Base-by-base conservation (phyloP, 2,329 filamentous ascomycete species). In the Pestalotiopsis sp. region DNA sequence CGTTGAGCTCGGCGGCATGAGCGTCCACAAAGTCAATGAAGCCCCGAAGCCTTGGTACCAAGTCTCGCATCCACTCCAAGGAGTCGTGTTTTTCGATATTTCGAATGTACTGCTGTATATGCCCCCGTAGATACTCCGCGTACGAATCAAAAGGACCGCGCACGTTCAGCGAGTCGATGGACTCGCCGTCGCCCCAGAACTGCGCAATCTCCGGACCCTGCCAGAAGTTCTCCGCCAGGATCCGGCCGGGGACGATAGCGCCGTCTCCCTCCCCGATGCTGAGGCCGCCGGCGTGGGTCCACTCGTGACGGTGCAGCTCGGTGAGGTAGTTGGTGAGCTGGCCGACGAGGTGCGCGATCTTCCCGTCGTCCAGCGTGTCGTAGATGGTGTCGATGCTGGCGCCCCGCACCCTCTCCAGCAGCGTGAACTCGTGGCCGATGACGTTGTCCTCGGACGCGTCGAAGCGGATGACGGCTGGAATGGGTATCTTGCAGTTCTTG, bases 171-270 rank as follows among this genome's bases (percentile, higher is more conserved):
- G 64, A 63, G 66, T 66, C 27, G 20, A 66, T 23, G 13, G 63
- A 31, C n/a, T 56, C 63, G 12, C n/a, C 27, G 25, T 20, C 31
- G 6, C 70, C 68, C 77, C 77, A 82, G 59, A 74, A 73, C 17
- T 64, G 64, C 11, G 67, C 71, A 2, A 81, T 66, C 36, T 81
- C 78, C 4, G 76, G 75, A 6, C 45, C 68, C 65, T 77, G 73
- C 80, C 80, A 82, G 57, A 79, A 81, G 9, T 74, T 78, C 64
- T 82, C 79, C 4, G 81, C 80, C 7, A 82, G 62, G 1, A 77
- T 65, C 2, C 72, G 77, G 2, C 76, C 78, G 1, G 72, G 71
- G 1, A 70, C 52, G 11, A 73, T 63, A 1, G 6, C 27, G 3
- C 57, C 7, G 2, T 70, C 72, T 1, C 67, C 62, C 2, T 59